phyloP scores from a whole-genome alignment of 805 yeast species.

The Yarrowia deformans region DNA sequence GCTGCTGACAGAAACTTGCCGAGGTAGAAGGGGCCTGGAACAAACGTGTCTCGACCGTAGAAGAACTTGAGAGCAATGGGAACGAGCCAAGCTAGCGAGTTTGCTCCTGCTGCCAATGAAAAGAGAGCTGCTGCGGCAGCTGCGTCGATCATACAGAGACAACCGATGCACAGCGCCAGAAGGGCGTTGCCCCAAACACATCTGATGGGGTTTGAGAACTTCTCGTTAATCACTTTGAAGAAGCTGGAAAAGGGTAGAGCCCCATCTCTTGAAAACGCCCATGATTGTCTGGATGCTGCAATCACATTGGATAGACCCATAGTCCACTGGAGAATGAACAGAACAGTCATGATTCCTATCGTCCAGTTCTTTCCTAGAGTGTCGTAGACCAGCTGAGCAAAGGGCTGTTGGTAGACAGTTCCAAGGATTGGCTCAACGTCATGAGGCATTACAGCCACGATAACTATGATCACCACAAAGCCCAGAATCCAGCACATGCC shows the following conservation, averaged over 20 bases:
- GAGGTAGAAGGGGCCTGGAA: constrained; percentile 4
- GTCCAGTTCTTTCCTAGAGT: constrained; percentile 14
- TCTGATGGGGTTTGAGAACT: constrained; percentile 7
- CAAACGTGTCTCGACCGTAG: background rate
- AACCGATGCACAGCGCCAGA: constrained; percentile 1
- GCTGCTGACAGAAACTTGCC: constrained; percentile 1
- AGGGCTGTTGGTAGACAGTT: constrained; percentile 11
- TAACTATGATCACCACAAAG: constrained; percentile 2
- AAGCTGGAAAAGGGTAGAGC: constrained; percentile 8
- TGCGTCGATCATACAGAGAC: constrained; percentile 4
- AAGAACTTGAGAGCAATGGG: constrained; percentile 8
- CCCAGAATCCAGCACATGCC: constrained; percentile 17
- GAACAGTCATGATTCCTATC: background rate
- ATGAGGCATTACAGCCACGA: constrained; percentile 3
- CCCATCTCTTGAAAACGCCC: constrained; percentile 15
- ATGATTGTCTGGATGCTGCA: constrained; percentile 11
- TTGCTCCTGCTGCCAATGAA: constrained; percentile 1
- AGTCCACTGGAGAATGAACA: constrained; percentile 14
- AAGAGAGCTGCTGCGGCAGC: constrained; percentile 4
- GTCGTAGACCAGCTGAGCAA: constrained; percentile 15
- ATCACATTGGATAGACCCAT: constrained; percentile 8
- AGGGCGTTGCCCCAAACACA: constrained; percentile 22
- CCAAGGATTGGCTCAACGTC: background rate
- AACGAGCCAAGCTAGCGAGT: constrained; percentile 5
- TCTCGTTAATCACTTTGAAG: constrained; percentile 3